Percentiles rank a stretch among this genome's conserved stretches.
phyloP scores from a whole-genome alignment of 1,139 yeast genomes.

The Lodderomyces orthopsilosis region DNA sequence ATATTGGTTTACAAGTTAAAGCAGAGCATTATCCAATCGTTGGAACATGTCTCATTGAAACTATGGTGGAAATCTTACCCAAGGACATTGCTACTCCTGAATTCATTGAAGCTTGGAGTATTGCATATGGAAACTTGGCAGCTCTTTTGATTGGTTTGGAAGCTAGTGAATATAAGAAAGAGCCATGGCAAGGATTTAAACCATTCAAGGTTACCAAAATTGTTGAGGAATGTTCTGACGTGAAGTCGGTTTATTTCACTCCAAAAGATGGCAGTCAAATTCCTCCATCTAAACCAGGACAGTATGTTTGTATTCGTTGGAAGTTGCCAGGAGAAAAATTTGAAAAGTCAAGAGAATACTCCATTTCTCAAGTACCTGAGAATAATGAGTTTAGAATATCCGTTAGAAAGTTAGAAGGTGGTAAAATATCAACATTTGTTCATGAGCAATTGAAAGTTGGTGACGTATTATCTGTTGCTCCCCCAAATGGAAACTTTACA shows the following conservation, averaged over 20 bases:
- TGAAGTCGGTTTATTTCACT: conserved; percentile 51
- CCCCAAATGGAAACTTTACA: conserved; percentile 59
- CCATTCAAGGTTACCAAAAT: conserved; percentile 46
- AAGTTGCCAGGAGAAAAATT: conserved; percentile 25
- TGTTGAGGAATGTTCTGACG: conserved; percentile 44
- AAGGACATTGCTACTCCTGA: conserved; percentile 53
- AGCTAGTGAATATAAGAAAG: conserved; percentile 39
- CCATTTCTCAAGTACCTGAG: conserved; percentile 37
- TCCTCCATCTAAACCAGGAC: conserved; percentile 50
- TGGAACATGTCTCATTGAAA: conserved; percentile 52
- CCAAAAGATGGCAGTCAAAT: conserved; percentile 43
- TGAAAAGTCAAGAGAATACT: conserved; percentile 50
- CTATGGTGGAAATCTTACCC: conserved; percentile 57
- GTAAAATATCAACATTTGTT: conserved; percentile 52
- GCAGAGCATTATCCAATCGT: conserved; percentile 69
- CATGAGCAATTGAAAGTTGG: conserved; percentile 52
- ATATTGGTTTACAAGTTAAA: conserved; percentile 58
- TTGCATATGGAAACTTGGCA: conserved; percentile 65
- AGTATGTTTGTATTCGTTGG: conserved; percentile 57
- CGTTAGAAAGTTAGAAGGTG: conserved; percentile 45
- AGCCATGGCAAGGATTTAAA: conserved; percentile 57
- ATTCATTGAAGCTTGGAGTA: conserved; percentile 63
- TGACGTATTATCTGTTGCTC: conserved; percentile 47
- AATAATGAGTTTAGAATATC: conserved; percentile 49
- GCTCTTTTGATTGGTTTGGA: conserved; percentile 59